Evolutionary conservation across 2,329 filamentous ascomycete genomes (phyloP).

Genomic region (Diaporthe ampelina): DNA sequence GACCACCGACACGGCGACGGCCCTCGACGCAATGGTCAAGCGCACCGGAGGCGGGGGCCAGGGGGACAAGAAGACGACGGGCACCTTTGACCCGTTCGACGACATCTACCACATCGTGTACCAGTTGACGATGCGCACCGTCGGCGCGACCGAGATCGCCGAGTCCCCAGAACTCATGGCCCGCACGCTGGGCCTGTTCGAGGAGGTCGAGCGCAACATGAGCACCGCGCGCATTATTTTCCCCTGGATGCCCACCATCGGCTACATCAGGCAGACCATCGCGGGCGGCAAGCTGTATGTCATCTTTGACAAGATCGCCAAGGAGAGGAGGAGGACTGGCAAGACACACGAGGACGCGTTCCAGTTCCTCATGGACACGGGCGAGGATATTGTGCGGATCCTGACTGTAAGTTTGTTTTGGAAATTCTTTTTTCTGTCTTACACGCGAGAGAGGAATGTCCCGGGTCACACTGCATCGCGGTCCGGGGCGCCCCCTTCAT

Average conservation of each 20-base stretch:
- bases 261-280: constrained; percentile 58
- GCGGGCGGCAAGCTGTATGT: constrained; percentile 62
- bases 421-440: too few relatives aligned
- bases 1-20: constrained; percentile 55
- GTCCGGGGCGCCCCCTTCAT: neutral
- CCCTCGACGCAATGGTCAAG: constrained; percentile 49
- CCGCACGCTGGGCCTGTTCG: constrained; percentile 60
- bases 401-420: constrained; percentile 51
- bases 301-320: constrained; percentile 62
- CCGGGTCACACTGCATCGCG: neutral
- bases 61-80: constrained; percentile 40
- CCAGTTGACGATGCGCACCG: constrained; percentile 69
- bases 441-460: too few relatives aligned
- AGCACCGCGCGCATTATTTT: constrained; percentile 64
- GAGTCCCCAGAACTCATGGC: constrained; percentile 57
- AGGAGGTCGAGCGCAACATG: constrained; percentile 59
- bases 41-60: constrained; percentile 31
- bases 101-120: constrained; percentile 67
- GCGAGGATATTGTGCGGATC: constrained; percentile 59
- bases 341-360: constrained; percentile 62
- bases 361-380: constrained; percentile 67
- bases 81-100: constrained; percentile 66
- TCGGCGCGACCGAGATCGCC: constrained; percentile 68
- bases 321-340: constrained; percentile 58
- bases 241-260: constrained; percentile 63